A percentile compares a stretch with the other conserved stretches of the same genome.
These are phyloP conservation scores for Paracorniculantispora psalliotae DNA, from an alignment of 2,329 filamentous ascomycete genomes.

Conservation along the genomic window DNA sequence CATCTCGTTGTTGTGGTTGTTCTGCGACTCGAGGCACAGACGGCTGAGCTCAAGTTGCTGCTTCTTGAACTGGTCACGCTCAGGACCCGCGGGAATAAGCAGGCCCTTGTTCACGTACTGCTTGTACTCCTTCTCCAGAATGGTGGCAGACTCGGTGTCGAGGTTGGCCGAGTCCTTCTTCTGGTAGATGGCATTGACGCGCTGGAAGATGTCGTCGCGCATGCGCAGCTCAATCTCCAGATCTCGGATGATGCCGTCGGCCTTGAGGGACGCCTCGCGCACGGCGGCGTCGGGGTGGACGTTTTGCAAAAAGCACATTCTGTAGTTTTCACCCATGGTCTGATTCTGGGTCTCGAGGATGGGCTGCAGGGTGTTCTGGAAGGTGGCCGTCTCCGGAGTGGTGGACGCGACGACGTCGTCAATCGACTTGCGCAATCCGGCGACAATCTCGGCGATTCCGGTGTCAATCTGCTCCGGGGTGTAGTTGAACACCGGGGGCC, in stretches of 20 bases:
- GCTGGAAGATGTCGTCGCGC: constrained; percentile 73
- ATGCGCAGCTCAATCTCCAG: constrained; percentile 74
- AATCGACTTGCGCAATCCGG: constrained; percentile 56
- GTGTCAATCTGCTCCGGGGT: constrained; percentile 64
- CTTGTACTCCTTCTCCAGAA: constrained; percentile 74
- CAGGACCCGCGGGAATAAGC: constrained; percentile 60
- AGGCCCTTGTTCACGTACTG: constrained; percentile 73
- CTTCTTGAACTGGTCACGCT: constrained; percentile 77
- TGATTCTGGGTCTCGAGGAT: constrained; percentile 70
- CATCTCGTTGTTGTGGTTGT: constrained; percentile 78
- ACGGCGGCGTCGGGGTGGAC: constrained; percentile 65
- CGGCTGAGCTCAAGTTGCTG: constrained; percentile 76
- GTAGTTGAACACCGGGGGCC: constrained; percentile 71
- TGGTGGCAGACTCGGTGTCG: constrained; percentile 63
- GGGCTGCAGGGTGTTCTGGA: constrained; percentile 54
- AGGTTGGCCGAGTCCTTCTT: constrained; percentile 48
- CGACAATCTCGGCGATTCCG: constrained; percentile 63
- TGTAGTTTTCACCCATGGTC: constrained; percentile 54
- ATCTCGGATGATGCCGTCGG: constrained; percentile 70
- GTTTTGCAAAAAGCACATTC: constrained; percentile 75
- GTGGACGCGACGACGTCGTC: constrained; percentile 64
- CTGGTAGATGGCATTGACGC: constrained; percentile 55
- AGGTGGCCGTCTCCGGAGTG: constrained; percentile 46
- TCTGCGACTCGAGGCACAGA: constrained; percentile 70
- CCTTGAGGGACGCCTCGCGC: constrained; percentile 70